Evolutionary conservation across 225 moss, liverwort and hornwort genomes (phyloP).

Genomic region (Takakia lepidozioides): DNA sequence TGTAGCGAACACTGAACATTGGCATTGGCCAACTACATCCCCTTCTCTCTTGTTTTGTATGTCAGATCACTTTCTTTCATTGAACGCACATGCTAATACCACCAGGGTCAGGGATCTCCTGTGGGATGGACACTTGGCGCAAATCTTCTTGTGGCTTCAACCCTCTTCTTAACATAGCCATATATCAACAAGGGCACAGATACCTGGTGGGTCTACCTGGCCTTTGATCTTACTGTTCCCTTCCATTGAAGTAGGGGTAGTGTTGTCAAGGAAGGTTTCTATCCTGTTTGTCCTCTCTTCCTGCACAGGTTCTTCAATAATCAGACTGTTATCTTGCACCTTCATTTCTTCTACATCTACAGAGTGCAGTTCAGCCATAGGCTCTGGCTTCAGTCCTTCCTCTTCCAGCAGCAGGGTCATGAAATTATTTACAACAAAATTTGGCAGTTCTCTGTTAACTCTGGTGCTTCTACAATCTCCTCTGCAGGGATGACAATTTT

Average conservation of each 20-base stretch:
- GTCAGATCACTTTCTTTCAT: conserved; percentile 13
- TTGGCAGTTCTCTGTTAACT: too few species aligned
- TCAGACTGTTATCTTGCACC: conserved; percentile 4
- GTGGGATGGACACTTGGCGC: conserved; percentile 10
- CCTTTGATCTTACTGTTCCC: conserved; percentile 12
- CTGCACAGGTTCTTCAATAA: conserved; percentile 1
- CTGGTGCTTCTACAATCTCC: conserved; percentile 16
- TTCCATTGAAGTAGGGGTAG: too few species aligned
- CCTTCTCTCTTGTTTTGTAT: conserved; percentile 19
- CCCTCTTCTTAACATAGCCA: conserved; percentile 23
- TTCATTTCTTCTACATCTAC: conserved; percentile 12
- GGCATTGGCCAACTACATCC: conserved; percentile 18
- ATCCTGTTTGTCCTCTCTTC: conserved; percentile 13
- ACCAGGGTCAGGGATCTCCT: conserved; percentile 19
- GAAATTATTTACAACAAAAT: too few species aligned
- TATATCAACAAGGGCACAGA: conserved; percentile 51
- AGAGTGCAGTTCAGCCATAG: conserved; percentile 3
- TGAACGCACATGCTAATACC: conserved; percentile 15
- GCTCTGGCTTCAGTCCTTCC: conserved; percentile 14
- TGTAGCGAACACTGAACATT: conserved; percentile 31
- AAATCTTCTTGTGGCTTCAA: conserved; percentile 38
- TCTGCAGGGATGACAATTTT: conserved; percentile 3
- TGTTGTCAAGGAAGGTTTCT: too few species aligned
- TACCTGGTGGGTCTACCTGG: conserved; percentile 48
- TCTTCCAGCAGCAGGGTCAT: conserved; percentile 10